These are phyloP conservation scores for Ceratobasidium sp. DNA, from an alignment of 1,284 basidiomycete species.

Conservation along the genomic window DNA sequence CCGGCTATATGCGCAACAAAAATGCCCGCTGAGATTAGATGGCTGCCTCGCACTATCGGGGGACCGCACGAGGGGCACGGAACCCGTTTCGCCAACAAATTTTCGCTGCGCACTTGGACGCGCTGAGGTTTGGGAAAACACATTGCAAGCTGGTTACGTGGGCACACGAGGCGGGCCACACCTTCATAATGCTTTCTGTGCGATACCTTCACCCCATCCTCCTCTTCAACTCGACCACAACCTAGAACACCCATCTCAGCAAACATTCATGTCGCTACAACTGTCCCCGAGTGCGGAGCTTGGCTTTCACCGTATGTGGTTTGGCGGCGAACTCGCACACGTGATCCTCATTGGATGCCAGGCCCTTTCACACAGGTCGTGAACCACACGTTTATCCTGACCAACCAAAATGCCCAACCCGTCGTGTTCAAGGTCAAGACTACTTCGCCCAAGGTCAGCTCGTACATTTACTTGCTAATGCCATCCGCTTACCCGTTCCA, in stretches of 20 bases:
- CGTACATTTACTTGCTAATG: not conserved
- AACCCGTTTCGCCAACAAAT: too few species aligned
- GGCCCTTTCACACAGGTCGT: slow-evolving; percentile 94
- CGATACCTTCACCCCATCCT: slow-evolving; percentile 1
- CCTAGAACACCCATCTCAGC: not conserved
- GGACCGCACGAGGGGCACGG: too few species aligned
- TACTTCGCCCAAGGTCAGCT: slow-evolving; percentile 91
- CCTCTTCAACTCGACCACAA: not conserved
- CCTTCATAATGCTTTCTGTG: slow-evolving; percentile 35
- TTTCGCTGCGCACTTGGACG: not conserved
- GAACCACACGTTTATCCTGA: slow-evolving; percentile 87
- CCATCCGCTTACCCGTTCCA: slow-evolving; percentile 53
- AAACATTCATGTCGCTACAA: slow-evolving; percentile 59
- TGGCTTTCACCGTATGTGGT: slow-evolving; percentile 64
- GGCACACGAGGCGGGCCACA: slow-evolving; percentile 21
- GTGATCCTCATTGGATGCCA: slow-evolving; percentile 56
- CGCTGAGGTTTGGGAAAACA: too few species aligned
- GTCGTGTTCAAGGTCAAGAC: slow-evolving; percentile 99
- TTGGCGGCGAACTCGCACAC: not conserved
- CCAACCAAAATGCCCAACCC: slow-evolving; percentile 89
- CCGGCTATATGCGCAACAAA: too few species aligned
- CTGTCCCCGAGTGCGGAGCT: slow-evolving; percentile 63
- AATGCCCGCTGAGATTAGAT: too few species aligned
- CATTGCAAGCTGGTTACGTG: not conserved
- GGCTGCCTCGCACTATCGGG: too few species aligned